A percentile compares a stretch with the other conserved stretches of the same genome.
phyloP scores from a whole-genome alignment of 2,329 filamentous ascomycete genomes.

The Sordariomycetes sp. region DNA sequence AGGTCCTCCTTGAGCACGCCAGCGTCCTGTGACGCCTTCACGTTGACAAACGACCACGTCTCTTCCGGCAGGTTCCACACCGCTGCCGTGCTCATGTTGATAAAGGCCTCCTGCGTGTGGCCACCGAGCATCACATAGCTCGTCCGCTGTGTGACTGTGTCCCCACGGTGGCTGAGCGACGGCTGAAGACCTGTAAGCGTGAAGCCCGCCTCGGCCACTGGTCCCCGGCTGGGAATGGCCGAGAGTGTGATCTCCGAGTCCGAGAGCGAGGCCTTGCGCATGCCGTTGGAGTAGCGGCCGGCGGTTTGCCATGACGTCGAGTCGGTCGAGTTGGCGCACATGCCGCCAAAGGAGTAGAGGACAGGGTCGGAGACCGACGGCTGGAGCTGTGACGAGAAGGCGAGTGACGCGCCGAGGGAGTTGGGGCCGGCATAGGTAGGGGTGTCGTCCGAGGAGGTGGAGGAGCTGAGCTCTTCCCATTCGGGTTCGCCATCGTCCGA shows the following conservation, averaged over 20 bases:
- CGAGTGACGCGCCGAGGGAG: slow-evolving; percentile 45
- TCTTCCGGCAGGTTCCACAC: slow-evolving; percentile 80
- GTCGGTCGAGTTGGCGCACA: slow-evolving; percentile 58
- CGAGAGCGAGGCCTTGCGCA: slow-evolving; percentile 52
- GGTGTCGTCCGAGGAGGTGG: slow-evolving; percentile 7
- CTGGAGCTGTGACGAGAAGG: slow-evolving; percentile 54
- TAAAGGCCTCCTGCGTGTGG: slow-evolving; percentile 72
- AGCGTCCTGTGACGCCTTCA: slow-evolving; percentile 32
- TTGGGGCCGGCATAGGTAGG: slow-evolving; percentile 22
- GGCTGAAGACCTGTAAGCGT: slow-evolving; percentile 64
- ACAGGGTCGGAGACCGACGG: slow-evolving; percentile 41
- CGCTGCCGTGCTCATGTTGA: slow-evolving; percentile 89
- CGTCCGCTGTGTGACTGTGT: slow-evolving; percentile 58
- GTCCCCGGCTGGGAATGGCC: slow-evolving; percentile 30
- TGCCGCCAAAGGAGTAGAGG: slow-evolving; percentile 76
- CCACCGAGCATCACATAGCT: slow-evolving; percentile 77
- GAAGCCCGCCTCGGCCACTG: slow-evolving; percentile 69
- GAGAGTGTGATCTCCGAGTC: slow-evolving; percentile 22
- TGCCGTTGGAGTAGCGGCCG: slow-evolving; percentile 70
- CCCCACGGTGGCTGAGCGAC: slow-evolving; percentile 57
- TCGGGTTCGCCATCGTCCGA: slow-evolving; percentile 28
- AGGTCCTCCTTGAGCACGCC: slow-evolving; percentile 8
- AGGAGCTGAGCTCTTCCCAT: slow-evolving; percentile 25
- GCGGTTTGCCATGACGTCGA: slow-evolving; percentile 48
- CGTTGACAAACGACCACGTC: slow-evolving; percentile 71